Conservation (phyloP, 2,329 filamentous ascomycete genomes). For the Ustilaginoidea virens region DNA sequence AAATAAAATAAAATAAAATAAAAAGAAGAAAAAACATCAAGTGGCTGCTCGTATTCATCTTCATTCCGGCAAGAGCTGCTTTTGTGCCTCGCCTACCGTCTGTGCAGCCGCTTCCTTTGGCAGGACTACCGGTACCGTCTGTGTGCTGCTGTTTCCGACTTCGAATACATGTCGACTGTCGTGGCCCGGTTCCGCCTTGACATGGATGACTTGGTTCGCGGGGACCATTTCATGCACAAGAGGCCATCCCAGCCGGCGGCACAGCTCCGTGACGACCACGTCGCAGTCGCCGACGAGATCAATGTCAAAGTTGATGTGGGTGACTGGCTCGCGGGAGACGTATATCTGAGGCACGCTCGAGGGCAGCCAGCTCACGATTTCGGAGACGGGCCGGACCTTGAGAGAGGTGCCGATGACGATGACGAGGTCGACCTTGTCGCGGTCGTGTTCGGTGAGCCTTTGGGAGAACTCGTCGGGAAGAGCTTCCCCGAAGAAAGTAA, state of each 20-base stretch:
- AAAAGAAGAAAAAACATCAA: too few relatives aligned
- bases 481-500: slow-evolving; percentile 92
- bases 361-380: slow-evolving; percentile 71
- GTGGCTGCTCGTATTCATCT: too few relatives aligned
- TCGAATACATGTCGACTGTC: slow-evolving; percentile 23
- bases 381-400: slow-evolving; percentile 88
- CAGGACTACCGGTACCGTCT: too few relatives aligned
- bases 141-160: slow-evolving; percentile 1
- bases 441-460: slow-evolving; percentile 69
- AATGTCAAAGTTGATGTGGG: slow-evolving; percentile 89
- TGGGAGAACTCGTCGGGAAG: slow-evolving; percentile 72
- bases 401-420: slow-evolving; percentile 93
- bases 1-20: too few relatives aligned
- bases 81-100: too few relatives aligned
- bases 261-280: slow-evolving; percentile 74
- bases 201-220: slow-evolving; percentile 43
- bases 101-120: too few relatives aligned
- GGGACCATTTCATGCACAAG: slow-evolving; percentile 72
- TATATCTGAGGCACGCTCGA: slow-evolving; percentile 78
- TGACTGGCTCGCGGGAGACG: slow-evolving; percentile 70
- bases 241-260: slow-evolving; percentile 65
- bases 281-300: slow-evolving; percentile 94
- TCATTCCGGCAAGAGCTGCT: too few relatives aligned
- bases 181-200: slow-evolving; percentile 23
- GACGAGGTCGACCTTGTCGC: slow-evolving; percentile 68